phyloP scores from a whole-genome alignment of 768 basidiomycete genomes.

The Leccinum sublutescens region DNA sequence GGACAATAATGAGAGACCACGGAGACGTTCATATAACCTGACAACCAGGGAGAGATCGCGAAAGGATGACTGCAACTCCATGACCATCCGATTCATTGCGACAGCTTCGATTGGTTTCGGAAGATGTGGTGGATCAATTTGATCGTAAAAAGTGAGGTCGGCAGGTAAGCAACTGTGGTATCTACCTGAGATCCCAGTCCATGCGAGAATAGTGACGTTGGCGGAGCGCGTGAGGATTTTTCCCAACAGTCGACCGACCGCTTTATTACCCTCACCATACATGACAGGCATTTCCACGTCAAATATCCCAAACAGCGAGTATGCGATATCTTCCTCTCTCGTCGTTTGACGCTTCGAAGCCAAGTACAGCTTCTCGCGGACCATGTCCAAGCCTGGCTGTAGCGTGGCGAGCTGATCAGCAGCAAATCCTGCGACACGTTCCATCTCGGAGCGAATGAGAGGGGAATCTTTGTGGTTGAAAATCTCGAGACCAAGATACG shows the following conservation, averaged over 20 bases:
- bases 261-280: background rate
- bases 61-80: background rate
- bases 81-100: background rate
- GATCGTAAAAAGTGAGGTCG: background rate
- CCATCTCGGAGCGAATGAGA: background rate
- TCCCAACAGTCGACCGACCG: background rate
- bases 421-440: too few species aligned
- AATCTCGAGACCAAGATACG: background rate
- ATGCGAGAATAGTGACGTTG: background rate
- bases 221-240: background rate
- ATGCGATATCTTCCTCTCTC: background rate
- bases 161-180: background rate
- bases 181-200: background rate
- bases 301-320: background rate
- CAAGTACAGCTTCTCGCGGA: background rate
- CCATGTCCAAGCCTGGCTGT: background rate
- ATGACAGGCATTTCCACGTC: background rate
- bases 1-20: background rate
- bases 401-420: background rate
- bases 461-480: background rate
- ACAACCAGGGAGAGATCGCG: background rate
- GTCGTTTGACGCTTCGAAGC: background rate
- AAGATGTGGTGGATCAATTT: background rate
- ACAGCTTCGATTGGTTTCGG: background rate
- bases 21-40: background rate